Evolutionary conservation across 805 yeast species (phyloP).

Genomic region (Cyberlindnera misumaiensis): DNA sequence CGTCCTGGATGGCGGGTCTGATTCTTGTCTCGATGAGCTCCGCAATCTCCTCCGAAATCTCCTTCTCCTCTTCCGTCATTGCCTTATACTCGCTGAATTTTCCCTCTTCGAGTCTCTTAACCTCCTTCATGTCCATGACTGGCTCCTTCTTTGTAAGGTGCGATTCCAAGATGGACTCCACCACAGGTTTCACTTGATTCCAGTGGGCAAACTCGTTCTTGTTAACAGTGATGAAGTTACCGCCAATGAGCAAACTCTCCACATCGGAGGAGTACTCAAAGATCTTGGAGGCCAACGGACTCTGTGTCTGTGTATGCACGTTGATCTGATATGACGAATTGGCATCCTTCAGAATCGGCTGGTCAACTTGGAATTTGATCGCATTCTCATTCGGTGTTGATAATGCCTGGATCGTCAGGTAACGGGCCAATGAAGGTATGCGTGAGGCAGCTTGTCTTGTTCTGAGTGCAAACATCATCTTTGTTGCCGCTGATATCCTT

Average conservation of each 20-base stretch:
- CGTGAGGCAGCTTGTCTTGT: conserved; percentile 1
- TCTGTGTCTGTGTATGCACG: conserved; percentile 28
- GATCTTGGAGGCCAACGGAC: conserved; percentile 57
- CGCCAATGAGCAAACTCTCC: conserved; percentile 67
- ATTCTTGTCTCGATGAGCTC: conserved; percentile 91
- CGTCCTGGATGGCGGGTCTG: conserved; percentile 97
- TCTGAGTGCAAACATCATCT: conserved; percentile 4
- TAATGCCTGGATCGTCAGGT: conserved; percentile 33
- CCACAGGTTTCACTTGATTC: conserved; percentile 65
- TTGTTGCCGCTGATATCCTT: conserved; percentile 2
- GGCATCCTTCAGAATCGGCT: conserved; percentile 25
- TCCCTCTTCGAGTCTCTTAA: conserved; percentile 5
- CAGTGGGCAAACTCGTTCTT: conserved; percentile 61
- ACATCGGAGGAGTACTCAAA: conserved; percentile 52
- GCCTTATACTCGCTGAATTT: conserved; percentile 2
- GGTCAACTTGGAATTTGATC: conserved; percentile 47
- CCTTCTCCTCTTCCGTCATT: conserved; percentile 58
- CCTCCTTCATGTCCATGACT: conserved; percentile 14
- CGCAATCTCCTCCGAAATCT: conserved; percentile 81
- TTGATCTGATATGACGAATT: conserved; percentile 18
- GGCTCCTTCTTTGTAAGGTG: conserved; percentile 27
- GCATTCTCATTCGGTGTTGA: conserved; percentile 77
- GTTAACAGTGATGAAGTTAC: conserved; percentile 66
- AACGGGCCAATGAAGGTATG: conserved; percentile 6
- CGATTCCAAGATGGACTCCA: conserved; percentile 40